phyloP scores from a whole-genome alignment of 2,329 filamentous ascomycete species.

The Fusarium pseudocircinatum region DNA sequence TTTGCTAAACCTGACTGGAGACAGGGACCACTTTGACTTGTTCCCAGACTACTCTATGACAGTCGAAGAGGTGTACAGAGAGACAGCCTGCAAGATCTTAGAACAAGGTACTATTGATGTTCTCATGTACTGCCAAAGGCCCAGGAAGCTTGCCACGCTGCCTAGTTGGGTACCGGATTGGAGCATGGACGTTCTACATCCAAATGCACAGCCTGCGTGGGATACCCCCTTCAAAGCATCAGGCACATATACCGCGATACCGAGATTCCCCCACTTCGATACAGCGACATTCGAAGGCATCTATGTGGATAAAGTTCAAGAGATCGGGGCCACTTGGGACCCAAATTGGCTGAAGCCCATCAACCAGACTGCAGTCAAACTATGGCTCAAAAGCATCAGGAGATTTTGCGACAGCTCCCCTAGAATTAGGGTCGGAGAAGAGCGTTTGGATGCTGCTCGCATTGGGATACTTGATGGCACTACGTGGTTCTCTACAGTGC shows the following conservation, averaged over 20 bases:
- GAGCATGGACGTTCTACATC: not conserved
- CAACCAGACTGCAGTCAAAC: fast-evolving
- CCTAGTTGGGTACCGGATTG: not conserved
- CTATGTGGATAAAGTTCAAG: not conserved
- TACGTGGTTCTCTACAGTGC: not conserved
- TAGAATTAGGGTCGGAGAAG: not conserved
- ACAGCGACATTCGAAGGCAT: not conserved
- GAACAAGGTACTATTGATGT: not conserved
- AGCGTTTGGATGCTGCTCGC: not conserved
- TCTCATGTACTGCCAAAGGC: not conserved
- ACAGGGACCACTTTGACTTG: not conserved
- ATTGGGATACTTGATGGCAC: not conserved
- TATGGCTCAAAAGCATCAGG: not conserved
- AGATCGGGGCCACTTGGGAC: not conserved
- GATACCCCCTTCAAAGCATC: not conserved
- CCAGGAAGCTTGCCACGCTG: not conserved
- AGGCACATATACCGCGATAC: not conserved
- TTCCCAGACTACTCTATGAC: not conserved
- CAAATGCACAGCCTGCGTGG: not conserved
- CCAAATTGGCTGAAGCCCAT: not conserved
- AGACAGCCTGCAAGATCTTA: not conserved
- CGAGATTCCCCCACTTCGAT: not conserved
- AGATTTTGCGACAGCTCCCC: not conserved
- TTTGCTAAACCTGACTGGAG: not conserved
- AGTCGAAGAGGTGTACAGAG: not conserved